Evolutionary conservation across 495 filamentous ascomycete genomes (phyloP).

Genomic region (Trichoderma virens): DNA sequence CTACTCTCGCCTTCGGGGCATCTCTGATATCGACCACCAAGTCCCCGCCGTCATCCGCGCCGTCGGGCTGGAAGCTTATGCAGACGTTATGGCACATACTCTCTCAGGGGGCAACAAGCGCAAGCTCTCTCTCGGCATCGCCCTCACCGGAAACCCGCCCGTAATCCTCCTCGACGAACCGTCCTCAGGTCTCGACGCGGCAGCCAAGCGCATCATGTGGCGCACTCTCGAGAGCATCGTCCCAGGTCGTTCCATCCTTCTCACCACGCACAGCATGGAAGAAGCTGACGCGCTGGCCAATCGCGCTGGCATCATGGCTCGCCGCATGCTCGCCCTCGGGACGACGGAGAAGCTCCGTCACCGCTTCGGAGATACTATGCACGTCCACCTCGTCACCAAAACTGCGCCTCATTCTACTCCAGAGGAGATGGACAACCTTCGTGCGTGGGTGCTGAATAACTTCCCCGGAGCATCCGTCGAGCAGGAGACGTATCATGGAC

Average conservation of each 20-base stretch:
- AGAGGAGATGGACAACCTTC: slow-evolving; percentile 50
- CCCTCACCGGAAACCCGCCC: slow-evolving; percentile 57
- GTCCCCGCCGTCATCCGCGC: slow-evolving; percentile 43
- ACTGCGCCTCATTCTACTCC: slow-evolving; percentile 53
- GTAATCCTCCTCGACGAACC: slow-evolving; percentile 60
- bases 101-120: slow-evolving; percentile 62
- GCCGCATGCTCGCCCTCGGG: slow-evolving; percentile 52
- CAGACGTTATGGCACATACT: slow-evolving; percentile 42
- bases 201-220: slow-evolving; percentile 58
- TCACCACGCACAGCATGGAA: slow-evolving; percentile 63
- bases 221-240: slow-evolving; percentile 43
- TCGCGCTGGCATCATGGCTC: slow-evolving; percentile 53
- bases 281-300: slow-evolving; percentile 58
- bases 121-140: slow-evolving; percentile 57
- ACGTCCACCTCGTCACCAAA: slow-evolving; percentile 55
- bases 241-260: slow-evolving; percentile 41
- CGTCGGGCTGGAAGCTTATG: slow-evolving; percentile 44
- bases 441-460: slow-evolving; percentile 45
- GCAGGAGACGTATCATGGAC: slow-evolving; percentile 59
- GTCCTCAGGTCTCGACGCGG: slow-evolving; percentile 56
- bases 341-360: slow-evolving; percentile 45
- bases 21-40: slow-evolving; percentile 45
- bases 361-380: slow-evolving; percentile 45
- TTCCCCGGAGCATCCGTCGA: slow-evolving; percentile 53
- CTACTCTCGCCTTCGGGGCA: slow-evolving; percentile 56